Evolutionary conservation across 768 basidiomycete genomes (phyloP), one percentile per base, ranked within the genome.

Genomic region (Phlegmacium glaucopus): DNA sequence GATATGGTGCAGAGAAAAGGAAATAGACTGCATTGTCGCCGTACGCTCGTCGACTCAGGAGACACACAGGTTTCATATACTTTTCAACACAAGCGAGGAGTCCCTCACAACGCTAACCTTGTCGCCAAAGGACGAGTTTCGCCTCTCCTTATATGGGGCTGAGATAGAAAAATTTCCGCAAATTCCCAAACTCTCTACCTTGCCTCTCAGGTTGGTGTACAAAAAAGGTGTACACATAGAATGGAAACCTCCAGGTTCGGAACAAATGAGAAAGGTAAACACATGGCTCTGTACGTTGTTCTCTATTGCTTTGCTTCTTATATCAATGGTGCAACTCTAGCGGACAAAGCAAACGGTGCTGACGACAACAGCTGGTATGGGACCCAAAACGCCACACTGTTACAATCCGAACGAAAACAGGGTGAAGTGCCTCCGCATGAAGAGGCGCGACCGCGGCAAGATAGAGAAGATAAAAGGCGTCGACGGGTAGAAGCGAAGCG

Each of bases 71-170:
- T 45, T 61, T 36, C 48, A 37, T 2, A 32, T 62, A 6, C 35
- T 39, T 34, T 57, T 60, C 40, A 45, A 56, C 38, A 40, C 55
- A 15, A 67, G 61, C 36, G 47, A 61, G 18, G 48, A 64, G 1
- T 61, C 65, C 50, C 64, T 75, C 37, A 43, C 59, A 8, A 53
- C 63, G 17, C 60, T 83, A 8, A 44, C 64, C 28, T 67, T 80
- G 48, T 61, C 67, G 30, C 61, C 74, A 6, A 61, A 64, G 3
- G 75, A 79, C 46, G 62, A 63, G 34, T 54, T 84, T 18, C 60
- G 60, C n/a, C 44, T 84, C n/a, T 68, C 75, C 13, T 67, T 83
- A 15, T 73, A 68, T 48, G 78, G 78, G 2, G 66, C 66, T 18
- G 50, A 47, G 22, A 48, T 79, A 16, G 63, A 64, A 30, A 62